Base-by-base conservation (phyloP, 768 basidiomycete species). In the Lyophyllum decastes region DNA sequence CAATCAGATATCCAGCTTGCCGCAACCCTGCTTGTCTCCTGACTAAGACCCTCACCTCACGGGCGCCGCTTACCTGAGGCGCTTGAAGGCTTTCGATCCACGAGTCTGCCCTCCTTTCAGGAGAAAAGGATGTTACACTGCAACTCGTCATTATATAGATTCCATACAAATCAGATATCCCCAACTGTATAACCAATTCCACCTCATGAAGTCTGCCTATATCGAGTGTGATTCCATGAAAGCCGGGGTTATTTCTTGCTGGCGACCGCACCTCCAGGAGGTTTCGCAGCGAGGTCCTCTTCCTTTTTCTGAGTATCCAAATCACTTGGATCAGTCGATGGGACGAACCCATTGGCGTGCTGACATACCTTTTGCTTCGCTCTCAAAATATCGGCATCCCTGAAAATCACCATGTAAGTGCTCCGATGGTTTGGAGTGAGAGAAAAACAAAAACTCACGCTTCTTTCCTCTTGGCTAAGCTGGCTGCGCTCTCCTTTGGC, bases 301-400 rank as follows among this genome's bases (percentile, higher is more conserved):
- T 85, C 81, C 55, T 80, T 83, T 78, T 84, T 83, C 84, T 86
- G 61, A 5, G 35, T 50, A 43, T 44, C 22, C 19, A 35, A 26
- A 35, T 21, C 12, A 54, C 19, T 17, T 14, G n/a, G 27, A 52
- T 55, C 43, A 58, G 58, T 30, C 46, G 27, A 56, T 43, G 10
- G 44, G 57, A 58, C 22, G 41, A 26, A 55, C 22, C 11, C 19
- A 33, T 49, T 40, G 50, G 47, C 24, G 49, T 54, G 61, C 35
- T 49, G 34, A 57, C 77, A 41, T 73, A 86, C 90, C 87, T 88
- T 90, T 70, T 92, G 90, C 70, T 93, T 93, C 59, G 85, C 84
- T 55, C 87, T 81, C 58, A 93, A 70, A 45, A 83, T 82, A 64
- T 87, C 87, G 43, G 91, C 90, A 71, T 93, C 90, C 57, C 91